Evolutionary conservation across 768 basidiomycete species (phyloP).

Genomic region (Pisolithus microcarpus): DNA sequence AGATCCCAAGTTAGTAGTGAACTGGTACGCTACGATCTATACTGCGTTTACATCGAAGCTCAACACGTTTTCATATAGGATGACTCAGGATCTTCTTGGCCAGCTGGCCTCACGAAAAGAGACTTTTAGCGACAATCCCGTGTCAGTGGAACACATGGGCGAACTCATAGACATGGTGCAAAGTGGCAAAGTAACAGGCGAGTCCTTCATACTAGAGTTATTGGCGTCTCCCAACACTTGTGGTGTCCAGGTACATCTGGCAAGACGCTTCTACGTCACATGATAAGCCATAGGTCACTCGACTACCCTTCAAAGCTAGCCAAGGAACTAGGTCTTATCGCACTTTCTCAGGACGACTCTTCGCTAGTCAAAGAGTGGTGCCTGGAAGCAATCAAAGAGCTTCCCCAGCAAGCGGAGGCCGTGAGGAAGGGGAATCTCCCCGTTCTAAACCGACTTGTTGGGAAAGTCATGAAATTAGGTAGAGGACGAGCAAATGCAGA

Average conservation of each 20-base stretch:
- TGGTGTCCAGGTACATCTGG: slow-evolving; percentile 64
- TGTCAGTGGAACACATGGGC: slow-evolving; percentile 61
- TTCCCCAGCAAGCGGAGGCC: slow-evolving; percentile 62
- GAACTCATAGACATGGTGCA: slow-evolving; percentile 74
- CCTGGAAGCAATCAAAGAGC: slow-evolving; percentile 49
- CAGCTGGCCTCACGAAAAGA: slow-evolving; percentile 56
- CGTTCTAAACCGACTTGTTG: slow-evolving; percentile 75
- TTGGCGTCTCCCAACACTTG: background rate
- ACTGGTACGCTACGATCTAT: slow-evolving; percentile 55
- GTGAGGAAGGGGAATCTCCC: slow-evolving; percentile 56
- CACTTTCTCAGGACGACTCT: slow-evolving; percentile 28
- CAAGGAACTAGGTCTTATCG: slow-evolving; percentile 40
- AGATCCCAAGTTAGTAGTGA: slow-evolving; percentile 66
- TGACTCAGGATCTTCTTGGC: slow-evolving; percentile 82
- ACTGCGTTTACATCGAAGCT: background rate
- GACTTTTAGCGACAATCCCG: slow-evolving; percentile 50
- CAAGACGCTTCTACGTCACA: slow-evolving; percentile 66
- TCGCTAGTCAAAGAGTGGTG: slow-evolving; percentile 50
- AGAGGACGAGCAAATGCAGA: slow-evolving; percentile 74
- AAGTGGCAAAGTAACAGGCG: slow-evolving; percentile 61
- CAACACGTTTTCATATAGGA: slow-evolving; percentile 41
- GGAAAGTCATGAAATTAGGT: slow-evolving; percentile 75
- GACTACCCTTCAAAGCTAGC: slow-evolving; percentile 40
- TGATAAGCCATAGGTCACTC: slow-evolving; percentile 43
- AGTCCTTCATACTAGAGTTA: background rate